Percentiles rank a stretch among this genome's conserved stretches.
phyloP scores from a whole-genome alignment of 257 asterid genomes.

The Solanum bulbocastanum region DNA sequence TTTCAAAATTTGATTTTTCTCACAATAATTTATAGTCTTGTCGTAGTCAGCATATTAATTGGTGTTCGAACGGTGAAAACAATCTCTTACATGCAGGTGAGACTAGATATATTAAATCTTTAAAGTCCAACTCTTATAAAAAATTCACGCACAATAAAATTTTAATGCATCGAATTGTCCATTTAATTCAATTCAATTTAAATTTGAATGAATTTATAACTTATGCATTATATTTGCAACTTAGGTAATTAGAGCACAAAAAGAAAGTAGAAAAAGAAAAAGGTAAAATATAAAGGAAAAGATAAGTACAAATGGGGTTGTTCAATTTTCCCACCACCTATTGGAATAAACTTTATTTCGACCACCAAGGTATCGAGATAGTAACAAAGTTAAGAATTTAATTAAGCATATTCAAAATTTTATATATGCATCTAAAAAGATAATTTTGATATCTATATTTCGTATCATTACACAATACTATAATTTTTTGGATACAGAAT shows the following conservation, averaged over 20 bases:
- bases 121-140: accelerated
- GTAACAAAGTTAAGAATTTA: not conserved
- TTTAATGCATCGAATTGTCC: too few relatives aligned
- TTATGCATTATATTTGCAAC: not conserved
- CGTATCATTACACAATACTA: too few relatives aligned
- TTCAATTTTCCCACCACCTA: not conserved
- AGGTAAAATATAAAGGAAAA: not conserved
- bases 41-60: not conserved
- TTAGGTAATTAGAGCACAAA: not conserved
- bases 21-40: not conserved
- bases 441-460: too few relatives aligned
- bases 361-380: not conserved
- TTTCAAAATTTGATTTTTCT: not conserved
- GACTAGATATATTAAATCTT: accelerated
- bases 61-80: accelerated
- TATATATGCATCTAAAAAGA: too few relatives aligned
- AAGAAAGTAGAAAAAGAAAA: not conserved
- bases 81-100: accelerated
- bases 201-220: not conserved
- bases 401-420: too few relatives aligned
- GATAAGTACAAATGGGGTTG: not conserved
- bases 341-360: not conserved
- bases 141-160: too few relatives aligned
- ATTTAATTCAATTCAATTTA: not conserved
- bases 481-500: too few relatives aligned